phyloP scores from a whole-genome alignment of 2,329 filamentous ascomycete species.

The Colletotrichum nymphaeae region DNA sequence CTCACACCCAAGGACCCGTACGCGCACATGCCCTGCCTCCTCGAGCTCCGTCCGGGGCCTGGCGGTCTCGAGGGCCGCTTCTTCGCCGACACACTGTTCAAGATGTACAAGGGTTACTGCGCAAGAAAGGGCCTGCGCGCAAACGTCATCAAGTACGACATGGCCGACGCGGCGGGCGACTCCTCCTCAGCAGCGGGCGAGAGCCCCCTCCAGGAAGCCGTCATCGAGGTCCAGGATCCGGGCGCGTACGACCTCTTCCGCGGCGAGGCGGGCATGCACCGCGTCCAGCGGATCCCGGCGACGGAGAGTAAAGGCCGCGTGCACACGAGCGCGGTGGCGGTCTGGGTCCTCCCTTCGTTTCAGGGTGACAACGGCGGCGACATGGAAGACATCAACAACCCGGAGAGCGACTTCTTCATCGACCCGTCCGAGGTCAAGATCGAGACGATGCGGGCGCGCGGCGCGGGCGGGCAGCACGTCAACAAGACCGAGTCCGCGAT shows the following conservation, averaged over 20 bases:
- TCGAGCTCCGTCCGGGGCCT: conserved; percentile 92
- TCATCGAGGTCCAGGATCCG: conserved; percentile 82
- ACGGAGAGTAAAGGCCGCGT: conserved; percentile 93
- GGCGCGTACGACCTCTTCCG: conserved; percentile 86
- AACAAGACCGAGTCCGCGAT: conserved; percentile 98
- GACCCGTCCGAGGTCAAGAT: conserved; percentile 83
- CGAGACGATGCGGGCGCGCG: conserved; percentile 92
- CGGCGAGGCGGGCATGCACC: conserved; percentile 92
- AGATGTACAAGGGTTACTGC: conserved; percentile 91
- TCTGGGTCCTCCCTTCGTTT: conserved; percentile 91
- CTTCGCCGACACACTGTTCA: conserved; percentile 87
- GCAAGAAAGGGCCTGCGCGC: conserved; percentile 73
- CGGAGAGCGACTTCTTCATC: conserved; percentile 91
- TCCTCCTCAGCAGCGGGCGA: conserved; percentile 68
- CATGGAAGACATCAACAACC: conserved; percentile 77
- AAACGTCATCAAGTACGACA: conserved; percentile 83
- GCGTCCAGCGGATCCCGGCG: conserved; percentile 91
- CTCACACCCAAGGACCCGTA: conserved; percentile 92
- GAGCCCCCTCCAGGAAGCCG: conserved; percentile 82
- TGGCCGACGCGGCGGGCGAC: conserved; percentile 71
- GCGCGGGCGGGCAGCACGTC: conserved; percentile 96
- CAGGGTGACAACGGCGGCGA: conserved; percentile 64
- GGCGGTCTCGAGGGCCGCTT: conserved; percentile 92
- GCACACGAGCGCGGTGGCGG: conserved; percentile 91
- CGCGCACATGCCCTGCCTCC: conserved; percentile 86